Conservation (phyloP, 208 protist species). For the Acanthamoeba lenticulata region DNA sequence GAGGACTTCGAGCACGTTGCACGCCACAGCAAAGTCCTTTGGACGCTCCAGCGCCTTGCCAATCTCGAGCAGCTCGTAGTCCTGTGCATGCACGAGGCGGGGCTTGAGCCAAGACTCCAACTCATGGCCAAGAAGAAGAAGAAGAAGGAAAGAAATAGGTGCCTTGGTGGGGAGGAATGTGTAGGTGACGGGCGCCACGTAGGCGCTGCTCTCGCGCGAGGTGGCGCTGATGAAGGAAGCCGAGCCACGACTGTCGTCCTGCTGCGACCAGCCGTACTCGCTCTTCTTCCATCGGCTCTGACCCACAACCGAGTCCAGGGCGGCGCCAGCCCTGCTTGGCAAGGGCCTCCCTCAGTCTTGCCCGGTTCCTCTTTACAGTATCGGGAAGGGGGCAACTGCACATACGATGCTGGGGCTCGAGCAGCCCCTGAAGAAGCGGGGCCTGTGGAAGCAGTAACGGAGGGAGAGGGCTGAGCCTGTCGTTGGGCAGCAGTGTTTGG, state of each 20-base stretch:
- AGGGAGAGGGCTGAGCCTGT: no score
- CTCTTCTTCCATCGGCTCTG: constrained; percentile 18
- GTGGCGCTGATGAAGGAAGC: neutral
- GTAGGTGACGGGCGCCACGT: neutral
- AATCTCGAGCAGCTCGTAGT: neutral
- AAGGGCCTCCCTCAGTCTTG: neutral
- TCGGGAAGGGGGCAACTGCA: no score
- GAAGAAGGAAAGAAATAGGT: no score
- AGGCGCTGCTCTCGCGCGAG: neutral
- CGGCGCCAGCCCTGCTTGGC: neutral
- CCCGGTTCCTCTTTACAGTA: no score
- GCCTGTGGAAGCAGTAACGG: no score
- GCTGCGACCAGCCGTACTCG: constrained; percentile 7
- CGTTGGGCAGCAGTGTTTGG: no score
- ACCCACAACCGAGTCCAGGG: neutral
- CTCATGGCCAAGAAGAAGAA: neutral
- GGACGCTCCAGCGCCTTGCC: neutral
- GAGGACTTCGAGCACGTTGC: neutral
- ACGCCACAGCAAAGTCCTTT: neutral
- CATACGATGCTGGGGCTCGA: no score
- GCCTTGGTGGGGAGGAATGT: neutral
- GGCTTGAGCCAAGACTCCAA: neutral
- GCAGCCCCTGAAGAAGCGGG: no score
- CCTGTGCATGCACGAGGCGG: neutral
- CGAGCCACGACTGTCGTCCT: neutral